These are phyloP conservation scores for Linum usitatissimum DNA, from an alignment of 345 rosid genomes.

Conservation along the genomic window DNA sequence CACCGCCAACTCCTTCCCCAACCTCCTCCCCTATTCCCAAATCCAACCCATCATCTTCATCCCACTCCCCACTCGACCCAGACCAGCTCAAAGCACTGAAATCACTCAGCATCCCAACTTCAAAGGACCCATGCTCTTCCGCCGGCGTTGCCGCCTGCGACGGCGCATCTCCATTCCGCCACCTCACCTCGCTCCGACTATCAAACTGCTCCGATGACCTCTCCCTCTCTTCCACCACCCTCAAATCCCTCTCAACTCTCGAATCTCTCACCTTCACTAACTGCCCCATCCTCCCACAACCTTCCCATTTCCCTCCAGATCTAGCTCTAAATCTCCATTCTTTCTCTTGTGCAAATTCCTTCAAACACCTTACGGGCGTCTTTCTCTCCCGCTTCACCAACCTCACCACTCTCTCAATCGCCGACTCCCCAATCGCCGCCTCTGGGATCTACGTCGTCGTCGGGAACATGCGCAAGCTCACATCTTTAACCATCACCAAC, in stretches of 20 bases:
- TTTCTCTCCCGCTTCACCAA: slow-evolving; percentile 61
- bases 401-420: slow-evolving; percentile 68
- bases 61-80: slow-evolving; percentile 58
- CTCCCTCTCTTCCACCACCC: slow-evolving; percentile 44
- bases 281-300: slow-evolving; percentile 38
- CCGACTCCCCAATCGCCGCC: slow-evolving; percentile 42
- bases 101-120: slow-evolving; percentile 59
- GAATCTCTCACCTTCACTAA: slow-evolving; percentile 52
- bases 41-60: slow-evolving; percentile 10
- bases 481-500: slow-evolving; percentile 48
- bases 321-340: slow-evolving; percentile 52
- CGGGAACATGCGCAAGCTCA: slow-evolving; percentile 53
- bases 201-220: slow-evolving; percentile 61
- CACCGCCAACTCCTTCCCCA: slow-evolving; percentile 25
- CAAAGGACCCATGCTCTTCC: slow-evolving; percentile 50
- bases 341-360: slow-evolving; percentile 48
- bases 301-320: slow-evolving; percentile 52
- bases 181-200: slow-evolving; percentile 57
- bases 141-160: slow-evolving; percentile 42
- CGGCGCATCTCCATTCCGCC: slow-evolving; percentile 57
- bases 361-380: slow-evolving; percentile 59
- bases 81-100: slow-evolving; percentile 63
- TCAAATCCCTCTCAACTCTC: slow-evolving; percentile 61
- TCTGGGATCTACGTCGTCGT: slow-evolving; percentile 66
- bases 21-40: slow-evolving; percentile 21